Base-by-base conservation (phyloP, 208 protist genomes). In the Vickermania spadyakhi region DNA sequence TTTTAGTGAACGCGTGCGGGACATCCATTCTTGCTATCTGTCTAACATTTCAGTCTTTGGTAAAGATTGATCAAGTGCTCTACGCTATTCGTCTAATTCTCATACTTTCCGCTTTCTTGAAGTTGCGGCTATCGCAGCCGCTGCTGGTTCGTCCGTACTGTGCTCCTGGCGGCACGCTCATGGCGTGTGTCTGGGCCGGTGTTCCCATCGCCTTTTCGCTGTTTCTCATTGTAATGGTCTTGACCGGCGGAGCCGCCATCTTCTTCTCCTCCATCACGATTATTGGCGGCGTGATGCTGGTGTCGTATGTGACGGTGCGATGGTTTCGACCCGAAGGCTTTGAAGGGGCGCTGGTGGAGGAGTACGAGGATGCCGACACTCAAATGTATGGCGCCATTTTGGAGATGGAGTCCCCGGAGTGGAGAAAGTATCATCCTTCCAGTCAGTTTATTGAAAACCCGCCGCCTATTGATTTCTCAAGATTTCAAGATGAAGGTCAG, bases 61-160 rank as follows among this genome's bases (percentile, higher is more conserved):
- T 94, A 50, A 66, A 86, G 62, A 31, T 94, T 0, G 88, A 94
- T 54, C 88, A 94, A 68, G 73, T 94, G 31, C 73, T 94, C 22
- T 94, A 94, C 58, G 78, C 84, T 11, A 54, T 94, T 58, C 72
- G 88, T 14, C 76, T 94, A 52, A 81, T 89, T 52, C 65, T 72
- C 2, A 87, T 91, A 63, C 79, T 94, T 26, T 45, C 77, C 1
- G 71, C 80, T 0, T 91, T 94, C 56, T 36, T 94, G 25, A 72
- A 79, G 53, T 65, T 94, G 25, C 88, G 88, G 28, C 36, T 81
- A 13, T 61, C 58, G 21, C 80, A 91, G 59, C 85, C 88, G 28
- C 66, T 86, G 28, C 66, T 94, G 14, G 75, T 88, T 62, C 82
- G 88, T 0, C 88, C 88, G 14, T 94, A 92, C 66, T 23, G 56